Evolutionary conservation across 1,139 yeast species (phyloP), one percentile per base, ranked within the genome.

Genomic region (Arxiozyma bovina): DNA sequence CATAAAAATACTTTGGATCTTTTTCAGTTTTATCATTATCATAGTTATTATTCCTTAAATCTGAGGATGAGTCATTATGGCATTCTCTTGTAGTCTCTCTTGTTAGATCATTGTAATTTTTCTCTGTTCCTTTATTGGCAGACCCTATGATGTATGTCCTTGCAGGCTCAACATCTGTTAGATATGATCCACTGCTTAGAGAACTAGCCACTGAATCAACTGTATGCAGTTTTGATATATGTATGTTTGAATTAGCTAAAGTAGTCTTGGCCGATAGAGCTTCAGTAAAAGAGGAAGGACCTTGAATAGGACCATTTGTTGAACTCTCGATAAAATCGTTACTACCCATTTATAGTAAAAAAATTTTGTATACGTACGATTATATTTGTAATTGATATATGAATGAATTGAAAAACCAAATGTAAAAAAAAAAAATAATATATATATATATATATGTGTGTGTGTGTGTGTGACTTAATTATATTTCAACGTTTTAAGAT

Each of bases 31-130:
- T 34, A 17, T 23, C 9, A 6, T 41, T n/a, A 15, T 11, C 23
- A 8, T 43, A n/a, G 4, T 23, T 17, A 17, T 46, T 12, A 47
- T 40, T 38, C 21, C 9, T 43, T 12, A 42, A 47, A 21, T 38
- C 53, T 42, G 43, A 46, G 18, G 49, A 46, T 3, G 49, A 46
- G 20, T 50, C 50, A 4, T 50, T 48, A 18, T 50, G 21, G 18
- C 25, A 44, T 27, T 55, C 60, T 25, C 45, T 52, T 12, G 55
- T 53, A 25, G 34, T 23, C 25, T 49, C 51, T 51, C 50, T 50
- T n/a, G 44, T 27, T 11, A 51, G 15, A 34, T 43, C 5, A 38
- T 18, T n/a, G n/a, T 25, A 30, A 25, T 49, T 49, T 17, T 48
- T 15, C 12, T 45, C 18, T 20, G 21, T 7, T 9, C 18, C 30